Evolutionary conservation across 139 green algal species (phyloP).

Genomic region (Desmodesmus armatus): DNA sequence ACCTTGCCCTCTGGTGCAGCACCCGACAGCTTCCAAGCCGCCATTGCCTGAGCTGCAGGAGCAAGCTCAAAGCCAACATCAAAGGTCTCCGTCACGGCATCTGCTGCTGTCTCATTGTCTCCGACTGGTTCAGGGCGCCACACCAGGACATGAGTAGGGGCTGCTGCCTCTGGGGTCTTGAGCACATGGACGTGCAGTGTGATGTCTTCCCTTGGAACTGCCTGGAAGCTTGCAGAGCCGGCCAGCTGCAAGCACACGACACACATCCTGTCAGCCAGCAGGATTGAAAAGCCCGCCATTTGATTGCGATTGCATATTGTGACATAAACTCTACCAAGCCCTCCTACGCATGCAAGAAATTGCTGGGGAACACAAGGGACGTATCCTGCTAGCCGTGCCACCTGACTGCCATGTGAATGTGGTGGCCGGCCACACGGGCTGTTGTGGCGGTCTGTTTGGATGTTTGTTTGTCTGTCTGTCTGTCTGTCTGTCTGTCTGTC

Average conservation of each 20-base stretch:
- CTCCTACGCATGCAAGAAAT: too few species aligned
- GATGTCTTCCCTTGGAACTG: constrained; percentile 10
- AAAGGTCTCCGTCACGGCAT: not conserved
- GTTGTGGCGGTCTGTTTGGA: not conserved
- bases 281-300: not conserved
- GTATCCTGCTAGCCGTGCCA: not conserved
- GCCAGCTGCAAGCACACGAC: constrained; percentile 7
- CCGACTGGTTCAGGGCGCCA: constrained; percentile 41
- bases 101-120: not conserved
- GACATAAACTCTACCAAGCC: too few species aligned
- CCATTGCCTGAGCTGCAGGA: not conserved
- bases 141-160: constrained; percentile 39
- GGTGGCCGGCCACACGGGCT: not conserved
- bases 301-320: not conserved
- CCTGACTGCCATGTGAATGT: not conserved
- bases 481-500: not conserved
- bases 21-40: not conserved
- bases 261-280: not conserved
- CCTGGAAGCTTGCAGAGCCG: constrained; percentile 29
- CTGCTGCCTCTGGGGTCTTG: not conserved
- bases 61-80: not conserved
- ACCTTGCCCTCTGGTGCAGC: not conserved
- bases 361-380: too few species aligned
- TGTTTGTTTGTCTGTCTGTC: not conserved
- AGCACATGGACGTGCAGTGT: constrained; percentile 40